phyloP scores from a whole-genome alignment of 192 early-diverging fungal genomes.

The Kappamyces sp. region DNA sequence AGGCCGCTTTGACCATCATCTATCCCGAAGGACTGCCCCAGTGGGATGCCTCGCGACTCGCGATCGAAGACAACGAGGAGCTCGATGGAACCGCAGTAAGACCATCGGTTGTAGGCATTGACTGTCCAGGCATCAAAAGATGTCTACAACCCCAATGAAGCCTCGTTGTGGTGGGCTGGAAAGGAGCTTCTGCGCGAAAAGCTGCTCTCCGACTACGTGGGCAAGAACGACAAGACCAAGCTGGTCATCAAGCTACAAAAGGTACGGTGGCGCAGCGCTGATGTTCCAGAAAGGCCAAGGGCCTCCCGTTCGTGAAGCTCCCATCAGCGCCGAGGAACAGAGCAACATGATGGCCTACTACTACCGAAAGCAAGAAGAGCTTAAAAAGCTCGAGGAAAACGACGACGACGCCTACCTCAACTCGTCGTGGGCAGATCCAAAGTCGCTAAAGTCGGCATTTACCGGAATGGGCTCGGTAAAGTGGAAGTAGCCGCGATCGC shows the following conservation, averaged over 20 bases:
- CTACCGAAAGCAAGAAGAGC: conserved; percentile 56
- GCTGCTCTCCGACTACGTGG: conserved; percentile 43
- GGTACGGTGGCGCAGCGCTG: conserved; percentile 19
- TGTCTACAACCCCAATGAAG: conserved; percentile 26
- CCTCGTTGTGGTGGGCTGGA: conserved; percentile 53
- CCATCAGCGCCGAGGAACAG: conserved; percentile 41
- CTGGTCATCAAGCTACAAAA: conserved; percentile 50
- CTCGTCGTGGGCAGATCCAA: conserved; percentile 53
- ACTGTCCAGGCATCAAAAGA: conserved; percentile 38
- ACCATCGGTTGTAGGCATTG: background rate
- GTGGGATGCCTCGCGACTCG: conserved; percentile 44
- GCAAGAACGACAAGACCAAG: conserved; percentile 58
- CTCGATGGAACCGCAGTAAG: conserved; percentile 41
- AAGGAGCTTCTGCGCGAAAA: conserved; percentile 50
- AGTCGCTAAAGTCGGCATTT: conserved; percentile 44
- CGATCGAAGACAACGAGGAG: conserved; percentile 49
- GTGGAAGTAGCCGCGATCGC: background rate
- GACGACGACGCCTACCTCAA: conserved; percentile 53
- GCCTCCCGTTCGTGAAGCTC: conserved; percentile 46
- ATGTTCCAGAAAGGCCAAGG: conserved; percentile 38
- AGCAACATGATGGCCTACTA: conserved; percentile 59
- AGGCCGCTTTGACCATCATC: conserved; percentile 44
- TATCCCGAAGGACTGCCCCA: conserved; percentile 53
- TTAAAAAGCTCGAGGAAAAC: conserved; percentile 52
- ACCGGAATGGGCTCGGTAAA: conserved; percentile 29